Base-by-base conservation (phyloP, 164 flowering plant genomes). In the Sedum album region DNA sequence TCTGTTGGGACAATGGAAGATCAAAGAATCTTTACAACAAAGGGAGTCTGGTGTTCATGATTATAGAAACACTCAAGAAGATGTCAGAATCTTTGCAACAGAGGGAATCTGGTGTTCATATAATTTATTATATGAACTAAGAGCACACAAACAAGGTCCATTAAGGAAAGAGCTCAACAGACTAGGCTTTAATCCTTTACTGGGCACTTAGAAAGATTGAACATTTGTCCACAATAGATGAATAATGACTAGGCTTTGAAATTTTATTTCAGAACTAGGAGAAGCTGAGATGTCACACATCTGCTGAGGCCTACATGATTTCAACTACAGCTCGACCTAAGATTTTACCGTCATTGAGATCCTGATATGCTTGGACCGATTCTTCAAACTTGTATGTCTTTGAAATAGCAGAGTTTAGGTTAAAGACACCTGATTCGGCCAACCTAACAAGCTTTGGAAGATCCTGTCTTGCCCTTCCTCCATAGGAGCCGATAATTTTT, bases 301-400 rank as follows among this genome's bases (percentile, higher is more conserved):
- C 57, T 51, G 26, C 57, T 31, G 21, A 63, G 36, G 25, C 31
- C 70, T 76, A 87, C 84, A 84, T 77, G 38, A 91, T 88, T 81
- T 90, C 92, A 10, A 90, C 87, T 0, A 94, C 96, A 64, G 88
- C 96, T 66, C 97, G 87, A 39, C 99, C 88, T 30, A 85, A 70
- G 23, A 91, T 88, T 6, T 55, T 82, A 30, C 99, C 97, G 39
- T 76, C 67, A 72, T 88, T 80, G 39, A 94, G 96, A 80, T 94
- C 94, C 60, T 90, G 72, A 70, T 83, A 91, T 51, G 93, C 96
- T 68, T 83, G 66, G 33, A 60, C 80, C 1, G 88, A 89, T 60
- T 94, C 99, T 70, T 90, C 96, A 65, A 94, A 84, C 72, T 75
- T 83, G 81, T 89, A 90, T 71, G 76, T 90, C 68, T 84, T 82